Conservation (phyloP, 2,329 filamentous ascomycete species). For the Torrubiella hemipterigena region DNA sequence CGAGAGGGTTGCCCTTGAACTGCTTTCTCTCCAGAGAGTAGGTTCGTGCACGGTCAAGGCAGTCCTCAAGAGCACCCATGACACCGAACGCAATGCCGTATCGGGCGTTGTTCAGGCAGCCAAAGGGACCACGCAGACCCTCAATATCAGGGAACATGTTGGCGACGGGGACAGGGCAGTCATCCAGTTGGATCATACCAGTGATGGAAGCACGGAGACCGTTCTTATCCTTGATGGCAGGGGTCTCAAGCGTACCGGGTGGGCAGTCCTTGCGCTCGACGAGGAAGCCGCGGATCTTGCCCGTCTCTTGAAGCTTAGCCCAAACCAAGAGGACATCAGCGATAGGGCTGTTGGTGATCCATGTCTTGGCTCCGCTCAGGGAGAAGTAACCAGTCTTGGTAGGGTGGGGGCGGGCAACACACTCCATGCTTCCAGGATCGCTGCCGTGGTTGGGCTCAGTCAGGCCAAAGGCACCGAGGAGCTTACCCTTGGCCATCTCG, state of each 20-base stretch:
- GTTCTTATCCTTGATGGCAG: slow-evolving; percentile 88
- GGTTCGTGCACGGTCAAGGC: slow-evolving; percentile 63
- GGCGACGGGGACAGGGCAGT: slow-evolving; percentile 73
- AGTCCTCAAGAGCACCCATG: slow-evolving; percentile 90
- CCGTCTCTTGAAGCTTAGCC: slow-evolving; percentile 84
- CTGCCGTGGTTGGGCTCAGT: slow-evolving; percentile 91
- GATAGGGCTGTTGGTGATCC: slow-evolving; percentile 93
- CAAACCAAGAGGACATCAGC: slow-evolving; percentile 77
- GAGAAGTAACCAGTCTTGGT: slow-evolving; percentile 72
- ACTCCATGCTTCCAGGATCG: slow-evolving; percentile 87
- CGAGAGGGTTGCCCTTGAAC: slow-evolving; percentile 90
- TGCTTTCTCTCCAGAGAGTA: slow-evolving; percentile 92
- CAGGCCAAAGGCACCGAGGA: slow-evolving; percentile 77
- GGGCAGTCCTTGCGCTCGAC: slow-evolving; percentile 79
- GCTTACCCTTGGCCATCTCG: slow-evolving; percentile 67
- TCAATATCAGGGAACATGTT: slow-evolving; percentile 93
- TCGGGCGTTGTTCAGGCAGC: slow-evolving; percentile 85
- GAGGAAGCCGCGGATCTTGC: slow-evolving; percentile 88
- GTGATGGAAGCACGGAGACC: slow-evolving; percentile 87
- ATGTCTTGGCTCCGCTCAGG: slow-evolving; percentile 76
- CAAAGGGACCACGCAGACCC: slow-evolving; percentile 79
- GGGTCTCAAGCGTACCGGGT: slow-evolving; percentile 80
- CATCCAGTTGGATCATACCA: slow-evolving; percentile 94
- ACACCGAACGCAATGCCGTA: slow-evolving; percentile 91
- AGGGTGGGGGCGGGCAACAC: slow-evolving; percentile 70